Evolutionary conservation across 805 yeast species (phyloP).

Genomic region (Pachysolen tannophilus): DNA sequence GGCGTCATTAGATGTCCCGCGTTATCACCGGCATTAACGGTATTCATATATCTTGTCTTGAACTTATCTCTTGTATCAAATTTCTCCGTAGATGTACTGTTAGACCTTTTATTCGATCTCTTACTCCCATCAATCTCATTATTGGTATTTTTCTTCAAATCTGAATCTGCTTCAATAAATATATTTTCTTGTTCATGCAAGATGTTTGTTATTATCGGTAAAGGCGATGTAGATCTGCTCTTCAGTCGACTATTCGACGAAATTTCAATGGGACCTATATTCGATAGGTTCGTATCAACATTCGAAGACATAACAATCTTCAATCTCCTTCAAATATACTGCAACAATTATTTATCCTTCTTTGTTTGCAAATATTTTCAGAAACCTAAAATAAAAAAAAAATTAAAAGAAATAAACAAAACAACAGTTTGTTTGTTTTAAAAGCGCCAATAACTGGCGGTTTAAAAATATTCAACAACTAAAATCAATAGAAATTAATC

Average conservation of each 20-base stretch:
- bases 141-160: background rate
- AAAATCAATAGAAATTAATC: too few relatives aligned
- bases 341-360: too few relatives aligned
- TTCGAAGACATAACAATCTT: background rate
- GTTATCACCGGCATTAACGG: too few relatives aligned
- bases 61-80: constrained; percentile 6
- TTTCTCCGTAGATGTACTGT: constrained; percentile 5
- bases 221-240: constrained; percentile 1
- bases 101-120: constrained; percentile 7
- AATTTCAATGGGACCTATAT: too few relatives aligned
- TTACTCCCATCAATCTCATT: background rate
- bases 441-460: too few relatives aligned
- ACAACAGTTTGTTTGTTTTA: too few relatives aligned
- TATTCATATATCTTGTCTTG: constrained; percentile 4
- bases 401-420: too few relatives aligned
- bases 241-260: background rate
- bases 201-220: constrained; percentile 5
- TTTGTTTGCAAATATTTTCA: too few relatives aligned
- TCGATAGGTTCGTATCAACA: background rate
- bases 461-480: too few relatives aligned
- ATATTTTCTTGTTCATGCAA: constrained; percentile 6
- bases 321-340: too few relatives aligned
- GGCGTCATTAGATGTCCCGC: too few relatives aligned
- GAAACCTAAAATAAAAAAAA: too few relatives aligned
- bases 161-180: background rate